Percentiles rank a stretch among this genome's conserved stretches.
These are phyloP conservation scores for Fusarium chaquense DNA, from an alignment of 2,329 filamentous ascomycete genomes.

Conservation along the genomic window DNA sequence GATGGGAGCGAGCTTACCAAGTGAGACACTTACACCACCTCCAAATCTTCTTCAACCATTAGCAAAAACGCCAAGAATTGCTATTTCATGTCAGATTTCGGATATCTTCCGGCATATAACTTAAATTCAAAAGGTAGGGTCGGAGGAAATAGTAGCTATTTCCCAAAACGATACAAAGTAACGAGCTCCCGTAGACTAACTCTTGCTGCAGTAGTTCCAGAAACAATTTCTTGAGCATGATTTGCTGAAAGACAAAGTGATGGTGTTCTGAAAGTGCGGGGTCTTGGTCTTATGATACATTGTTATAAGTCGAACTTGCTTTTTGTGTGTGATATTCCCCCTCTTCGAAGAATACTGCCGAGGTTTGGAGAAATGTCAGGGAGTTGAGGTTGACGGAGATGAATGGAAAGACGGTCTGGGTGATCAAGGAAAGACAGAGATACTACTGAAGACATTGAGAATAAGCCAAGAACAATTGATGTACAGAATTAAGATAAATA, in stretches of 20 bases:
- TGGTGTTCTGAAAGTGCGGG: slow-evolving; percentile 28
- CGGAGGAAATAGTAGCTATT: background rate
- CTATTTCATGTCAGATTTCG: background rate
- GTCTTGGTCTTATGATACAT: slow-evolving; percentile 19
- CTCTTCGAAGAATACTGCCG: slow-evolving; percentile 4
- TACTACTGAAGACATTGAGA: fast-evolving
- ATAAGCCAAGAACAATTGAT: background rate
- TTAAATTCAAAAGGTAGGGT: background rate
- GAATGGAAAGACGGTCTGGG: background rate
- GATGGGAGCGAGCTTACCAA: background rate
- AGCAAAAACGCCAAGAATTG: background rate
- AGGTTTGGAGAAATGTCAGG: background rate
- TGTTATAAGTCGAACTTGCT: background rate
- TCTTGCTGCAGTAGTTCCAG: background rate
- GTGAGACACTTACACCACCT: background rate
- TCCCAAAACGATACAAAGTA: slow-evolving; percentile 16
- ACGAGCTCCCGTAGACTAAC: slow-evolving; percentile 3
- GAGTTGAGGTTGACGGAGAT: background rate
- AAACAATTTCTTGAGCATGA: background rate
- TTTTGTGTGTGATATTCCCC: slow-evolving; percentile 10
- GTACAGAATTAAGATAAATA: slow-evolving; percentile 11
- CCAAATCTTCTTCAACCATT: background rate
- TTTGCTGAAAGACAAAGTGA: background rate
- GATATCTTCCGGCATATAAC: background rate
- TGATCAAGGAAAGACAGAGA: background rate